A percentile compares a stretch with the other conserved stretches of the same genome.
Conservation (phyloP, 129 eudicot genomes). For the Gnaphalium uliginosum region DNA sequence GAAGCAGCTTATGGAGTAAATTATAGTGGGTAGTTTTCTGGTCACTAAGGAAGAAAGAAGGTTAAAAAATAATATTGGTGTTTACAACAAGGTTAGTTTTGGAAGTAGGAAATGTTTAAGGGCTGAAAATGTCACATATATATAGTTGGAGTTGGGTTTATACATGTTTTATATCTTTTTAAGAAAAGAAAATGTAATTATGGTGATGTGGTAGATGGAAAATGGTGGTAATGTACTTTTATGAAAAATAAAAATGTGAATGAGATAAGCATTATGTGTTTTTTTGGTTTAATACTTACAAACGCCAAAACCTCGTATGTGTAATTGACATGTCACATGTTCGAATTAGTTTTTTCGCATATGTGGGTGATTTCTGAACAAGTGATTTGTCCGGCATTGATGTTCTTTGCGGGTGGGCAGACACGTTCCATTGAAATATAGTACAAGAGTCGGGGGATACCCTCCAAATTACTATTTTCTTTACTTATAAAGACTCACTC, state of each 20-base stretch:
- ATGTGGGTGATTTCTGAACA: too few species aligned
- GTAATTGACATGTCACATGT: too few species aligned
- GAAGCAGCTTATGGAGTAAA: background rate
- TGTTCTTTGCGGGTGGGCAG: too few species aligned
- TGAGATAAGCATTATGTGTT: background rate
- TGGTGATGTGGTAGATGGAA: background rate
- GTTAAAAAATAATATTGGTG: background rate
- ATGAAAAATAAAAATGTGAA: background rate
- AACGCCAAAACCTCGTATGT: too few species aligned
- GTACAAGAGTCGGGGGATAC: too few species aligned
- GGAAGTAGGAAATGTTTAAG: conserved; percentile 5
- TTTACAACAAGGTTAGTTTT: background rate
- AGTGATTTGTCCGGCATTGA: too few species aligned
- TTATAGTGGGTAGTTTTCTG: background rate
- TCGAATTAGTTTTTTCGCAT: too few species aligned
- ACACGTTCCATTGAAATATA: too few species aligned
- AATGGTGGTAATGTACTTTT: background rate
- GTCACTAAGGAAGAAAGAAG: conserved; percentile 8
- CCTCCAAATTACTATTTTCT: too few species aligned
- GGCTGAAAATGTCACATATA: conserved; percentile 23
- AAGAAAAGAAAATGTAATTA: background rate
- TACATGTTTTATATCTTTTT: too few species aligned
- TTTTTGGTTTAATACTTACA: background rate
- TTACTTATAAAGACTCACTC: too few species aligned
- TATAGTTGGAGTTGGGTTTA: conserved; percentile 21